Percentiles rank a stretch among this genome's conserved stretches.
Evolutionary conservation across 345 rosid genomes (phyloP).

Genomic region (Brassica napus): Da-Ae NC_063442.1:42003001-42003500

Average conservation of each 20-base stretch:
- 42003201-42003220: background rate
- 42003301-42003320: background rate
- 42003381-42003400: slow-evolving; percentile 83
- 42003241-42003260: slow-evolving; percentile 9
- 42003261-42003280: background rate
- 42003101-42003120: slow-evolving; percentile 31
- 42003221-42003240: slow-evolving; percentile 21
- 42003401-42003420: slow-evolving; percentile 93
- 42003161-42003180: slow-evolving; percentile 11
- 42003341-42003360: slow-evolving; percentile 15
- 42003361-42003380: slow-evolving; percentile 52
- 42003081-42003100: slow-evolving; percentile 97
- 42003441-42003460: slow-evolving; percentile 79
- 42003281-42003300: background rate
- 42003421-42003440: slow-evolving; percentile 97
- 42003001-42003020: slow-evolving; percentile 9
- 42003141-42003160: background rate
- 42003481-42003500: slow-evolving; percentile 99
- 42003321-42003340: slow-evolving; percentile 10
- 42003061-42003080: slow-evolving; percentile 82
- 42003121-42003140: slow-evolving; percentile 2
- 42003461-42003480: slow-evolving; percentile 87
- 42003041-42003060: slow-evolving; percentile 53
- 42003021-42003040: slow-evolving; percentile 10
- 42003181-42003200: background rate